Percentiles rank a stretch among this genome's conserved stretches.
Conservation (phyloP, 306 rosid species). For the Glycine latifolia region DNA sequence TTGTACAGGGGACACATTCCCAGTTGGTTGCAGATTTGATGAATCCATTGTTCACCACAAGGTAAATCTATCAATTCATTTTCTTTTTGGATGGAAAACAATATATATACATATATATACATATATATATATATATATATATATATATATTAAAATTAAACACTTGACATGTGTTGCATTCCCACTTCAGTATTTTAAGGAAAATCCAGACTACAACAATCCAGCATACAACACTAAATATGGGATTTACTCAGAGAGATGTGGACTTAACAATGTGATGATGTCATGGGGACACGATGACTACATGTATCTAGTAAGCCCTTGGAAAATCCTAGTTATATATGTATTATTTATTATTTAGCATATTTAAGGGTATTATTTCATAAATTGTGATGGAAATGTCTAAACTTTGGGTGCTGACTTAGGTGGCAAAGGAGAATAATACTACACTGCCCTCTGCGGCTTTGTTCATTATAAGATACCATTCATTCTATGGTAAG, state of each 20-base stretch:
- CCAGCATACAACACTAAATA: constrained; percentile 65
- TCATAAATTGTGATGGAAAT: not conserved
- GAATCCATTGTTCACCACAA: constrained; percentile 81
- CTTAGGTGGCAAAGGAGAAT: constrained; percentile 79
- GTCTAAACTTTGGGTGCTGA: constrained; percentile 14
- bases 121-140: not conserved
- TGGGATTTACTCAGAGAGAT: constrained; percentile 73
- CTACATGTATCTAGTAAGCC: constrained; percentile 80
- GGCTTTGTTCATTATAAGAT: constrained; percentile 82
- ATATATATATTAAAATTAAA: constrained; percentile 4
- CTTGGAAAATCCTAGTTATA: not conserved
- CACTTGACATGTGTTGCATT: not conserved
- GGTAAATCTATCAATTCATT: constrained; percentile 50
- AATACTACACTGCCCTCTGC: constrained; percentile 79
- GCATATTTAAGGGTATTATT: not conserved
- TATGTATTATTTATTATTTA: not conserved
- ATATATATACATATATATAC: not conserved
- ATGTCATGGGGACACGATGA: constrained; percentile 98
- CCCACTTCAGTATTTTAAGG: constrained; percentile 65
- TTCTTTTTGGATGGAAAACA: not conserved
- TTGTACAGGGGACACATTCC: constrained; percentile 74
- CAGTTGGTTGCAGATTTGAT: constrained; percentile 85
- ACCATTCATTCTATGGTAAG: constrained; percentile 85
- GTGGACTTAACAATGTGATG: constrained; percentile 80
- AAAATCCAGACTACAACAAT: constrained; percentile 62